Percentiles rank a stretch among this genome's conserved stretches.
Conservation (phyloP, 306 rosid genomes). For the Fragaria ananassa region DNA sequence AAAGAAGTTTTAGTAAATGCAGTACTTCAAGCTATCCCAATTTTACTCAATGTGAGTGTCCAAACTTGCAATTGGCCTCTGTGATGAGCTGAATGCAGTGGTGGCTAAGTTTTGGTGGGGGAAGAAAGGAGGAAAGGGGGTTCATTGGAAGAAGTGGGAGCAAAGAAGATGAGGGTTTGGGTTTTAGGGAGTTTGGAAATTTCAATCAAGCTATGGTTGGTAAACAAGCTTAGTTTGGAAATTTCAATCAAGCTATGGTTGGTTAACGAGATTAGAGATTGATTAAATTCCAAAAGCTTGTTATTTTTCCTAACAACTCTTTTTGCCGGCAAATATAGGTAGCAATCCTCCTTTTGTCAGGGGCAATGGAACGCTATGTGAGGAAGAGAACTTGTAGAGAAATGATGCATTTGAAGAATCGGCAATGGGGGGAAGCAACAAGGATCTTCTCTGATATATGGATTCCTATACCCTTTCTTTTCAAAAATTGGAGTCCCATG, state of each 20-base stretch:
- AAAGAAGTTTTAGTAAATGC: neutral
- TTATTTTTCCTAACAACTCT: too few relatives aligned
- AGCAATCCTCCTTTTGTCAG: neutral
- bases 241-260: too few relatives aligned
- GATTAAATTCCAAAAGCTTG: too few relatives aligned
- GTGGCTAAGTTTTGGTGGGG: neutral
- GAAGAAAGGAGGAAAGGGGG: neutral
- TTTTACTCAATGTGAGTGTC: neutral
- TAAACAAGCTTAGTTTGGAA: too few relatives aligned
- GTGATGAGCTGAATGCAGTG: neutral
- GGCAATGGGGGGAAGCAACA: neutral
- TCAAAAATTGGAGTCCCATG: neutral
- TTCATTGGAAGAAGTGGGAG: neutral
- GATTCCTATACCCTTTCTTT: neutral
- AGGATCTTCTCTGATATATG: neutral
- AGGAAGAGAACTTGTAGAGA: neutral
- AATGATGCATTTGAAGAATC: neutral
- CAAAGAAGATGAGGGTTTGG: too few relatives aligned
- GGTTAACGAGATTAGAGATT: too few relatives aligned
- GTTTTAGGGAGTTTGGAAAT: too few relatives aligned
- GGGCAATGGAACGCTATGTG: neutral
- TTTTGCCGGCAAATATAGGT: neutral
- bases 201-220: too few relatives aligned
- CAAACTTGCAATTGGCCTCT: too few relatives aligned
- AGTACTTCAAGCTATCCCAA: neutral